phyloP scores from a whole-genome alignment of 1,284 basidiomycete species.

The Tremellales sp. region DNA sequence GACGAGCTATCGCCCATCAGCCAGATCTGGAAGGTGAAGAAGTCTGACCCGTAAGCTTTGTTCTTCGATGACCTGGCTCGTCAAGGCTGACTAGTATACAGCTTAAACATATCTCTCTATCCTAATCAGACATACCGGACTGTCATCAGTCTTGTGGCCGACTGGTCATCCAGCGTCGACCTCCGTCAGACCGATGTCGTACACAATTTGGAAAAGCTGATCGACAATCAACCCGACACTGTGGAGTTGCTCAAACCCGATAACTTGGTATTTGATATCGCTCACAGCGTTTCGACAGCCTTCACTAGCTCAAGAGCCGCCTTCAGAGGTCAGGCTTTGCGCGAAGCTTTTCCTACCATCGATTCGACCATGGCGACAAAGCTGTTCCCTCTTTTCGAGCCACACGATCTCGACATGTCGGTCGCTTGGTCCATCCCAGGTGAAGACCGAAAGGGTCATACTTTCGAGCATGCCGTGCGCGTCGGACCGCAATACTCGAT shows the following conservation, averaged over 20 bases:
- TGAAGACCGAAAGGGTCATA: constrained; percentile 57
- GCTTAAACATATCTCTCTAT: constrained; percentile 6
- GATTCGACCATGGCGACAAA: constrained; percentile 53
- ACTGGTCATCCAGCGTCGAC: constrained; percentile 4
- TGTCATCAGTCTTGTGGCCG: constrained; percentile 9
- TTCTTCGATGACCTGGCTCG: background rate
- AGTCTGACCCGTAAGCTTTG: background rate
- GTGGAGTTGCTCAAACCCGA: background rate
- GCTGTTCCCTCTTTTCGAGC: constrained; percentile 76
- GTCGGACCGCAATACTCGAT: constrained; percentile 62
- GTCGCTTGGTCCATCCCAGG: constrained; percentile 65
- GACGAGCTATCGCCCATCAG: constrained; percentile 5
- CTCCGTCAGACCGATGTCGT: constrained; percentile 22
- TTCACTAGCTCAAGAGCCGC: background rate
- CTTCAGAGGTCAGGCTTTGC: background rate
- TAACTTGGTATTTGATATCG: background rate
- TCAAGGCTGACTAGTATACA: background rate
- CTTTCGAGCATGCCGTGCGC: constrained; percentile 58
- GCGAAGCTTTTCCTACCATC: constrained; percentile 60
- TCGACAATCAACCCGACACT: constrained; percentile 17
- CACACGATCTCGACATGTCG: constrained; percentile 64
- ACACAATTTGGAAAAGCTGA: constrained; percentile 22
- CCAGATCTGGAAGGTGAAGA: constrained; percentile 4
- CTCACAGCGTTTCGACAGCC: no score
- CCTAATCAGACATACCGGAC: constrained; percentile 33